A percentile compares a stretch with the other conserved stretches of the same genome.
These are phyloP conservation scores for Colletotrichum sp. DNA, from an alignment of 2,329 filamentous ascomycete genomes.

Conservation along the genomic window DNA sequence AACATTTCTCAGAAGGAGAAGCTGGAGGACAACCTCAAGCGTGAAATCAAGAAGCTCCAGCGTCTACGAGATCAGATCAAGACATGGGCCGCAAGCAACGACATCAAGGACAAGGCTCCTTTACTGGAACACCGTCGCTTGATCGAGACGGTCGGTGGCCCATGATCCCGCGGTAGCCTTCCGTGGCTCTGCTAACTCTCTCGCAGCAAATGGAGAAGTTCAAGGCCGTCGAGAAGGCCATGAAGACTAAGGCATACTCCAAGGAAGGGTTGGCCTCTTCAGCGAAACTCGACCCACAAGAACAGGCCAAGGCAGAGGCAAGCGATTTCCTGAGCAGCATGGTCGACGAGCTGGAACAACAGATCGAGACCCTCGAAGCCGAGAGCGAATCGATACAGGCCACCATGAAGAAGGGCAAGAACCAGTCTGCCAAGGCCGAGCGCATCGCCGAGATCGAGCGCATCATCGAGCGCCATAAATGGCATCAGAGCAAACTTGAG, in stretches of 20 bases:
- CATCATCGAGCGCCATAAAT: constrained; percentile 91
- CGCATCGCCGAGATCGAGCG: constrained; percentile 86
- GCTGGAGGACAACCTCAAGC: constrained; percentile 96
- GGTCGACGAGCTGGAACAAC: constrained; percentile 91
- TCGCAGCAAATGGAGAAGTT: constrained; percentile 97
- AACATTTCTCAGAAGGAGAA: constrained; percentile 98
- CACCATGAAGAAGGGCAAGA: constrained; percentile 94
- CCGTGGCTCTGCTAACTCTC: constrained; percentile 10
- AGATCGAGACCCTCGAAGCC: constrained; percentile 91
- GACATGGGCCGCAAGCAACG: constrained; percentile 97
- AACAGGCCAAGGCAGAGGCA: constrained; percentile 90
- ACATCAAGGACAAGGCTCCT: constrained; percentile 99
- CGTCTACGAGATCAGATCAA: constrained; percentile 98
- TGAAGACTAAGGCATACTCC: constrained; percentile 99
- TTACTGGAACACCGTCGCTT: constrained; percentile 91
- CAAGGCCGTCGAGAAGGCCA: constrained; percentile 99
- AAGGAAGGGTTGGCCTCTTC: constrained; percentile 95
- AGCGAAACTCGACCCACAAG: constrained; percentile 94
- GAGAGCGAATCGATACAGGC: constrained; percentile 87
- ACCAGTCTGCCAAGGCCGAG: constrained; percentile 81
- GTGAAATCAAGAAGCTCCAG: constrained; percentile 99
- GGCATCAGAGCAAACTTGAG: constrained; percentile 93
- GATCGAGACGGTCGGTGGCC: constrained; percentile 86
- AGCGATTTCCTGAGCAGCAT: constrained; percentile 84
- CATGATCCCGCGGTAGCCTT: constrained; percentile 22